phyloP scores from a whole-genome alignment of 2,329 filamentous ascomycete species.

The Iodosphaeria phyllophila region DNA sequence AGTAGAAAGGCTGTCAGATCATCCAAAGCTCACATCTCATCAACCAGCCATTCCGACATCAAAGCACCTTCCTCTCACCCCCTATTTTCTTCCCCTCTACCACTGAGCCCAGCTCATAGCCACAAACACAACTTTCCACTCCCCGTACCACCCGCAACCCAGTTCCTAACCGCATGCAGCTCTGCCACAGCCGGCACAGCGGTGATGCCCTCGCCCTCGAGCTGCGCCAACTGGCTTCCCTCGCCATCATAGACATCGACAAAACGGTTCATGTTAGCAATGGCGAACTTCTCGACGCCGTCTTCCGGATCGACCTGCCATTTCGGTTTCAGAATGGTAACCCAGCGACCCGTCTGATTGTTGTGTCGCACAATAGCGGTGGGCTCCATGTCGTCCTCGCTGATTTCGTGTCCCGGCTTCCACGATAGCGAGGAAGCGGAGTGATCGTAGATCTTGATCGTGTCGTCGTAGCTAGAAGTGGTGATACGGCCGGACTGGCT shows the following conservation, averaged over 20 bases:
- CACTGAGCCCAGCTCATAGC: constrained; percentile 42
- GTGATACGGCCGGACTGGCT: constrained; percentile 70
- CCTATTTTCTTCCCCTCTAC: no score
- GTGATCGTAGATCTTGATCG: constrained; percentile 80
- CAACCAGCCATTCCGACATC: no score
- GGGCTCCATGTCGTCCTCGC: constrained; percentile 47
- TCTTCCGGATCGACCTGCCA: constrained; percentile 73
- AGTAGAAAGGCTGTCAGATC: no score
- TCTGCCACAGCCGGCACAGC: constrained; percentile 86
- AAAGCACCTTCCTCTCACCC: no score
- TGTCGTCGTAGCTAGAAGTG: constrained; percentile 89
- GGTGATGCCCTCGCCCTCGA: constrained; percentile 78
- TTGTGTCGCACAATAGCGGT: constrained; percentile 60
- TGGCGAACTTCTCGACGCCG: constrained; percentile 69
- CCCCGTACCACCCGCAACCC: constrained; percentile 81
- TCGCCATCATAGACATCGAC: constrained; percentile 74
- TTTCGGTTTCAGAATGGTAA: constrained; percentile 64
- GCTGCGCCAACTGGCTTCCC: constrained; percentile 74
- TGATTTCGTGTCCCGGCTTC: constrained; percentile 37
- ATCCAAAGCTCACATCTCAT: no score
- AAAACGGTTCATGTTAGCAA: constrained; percentile 96
- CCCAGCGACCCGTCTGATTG: constrained; percentile 90
- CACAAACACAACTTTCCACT: constrained; percentile 88
- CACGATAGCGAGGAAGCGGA: constrained; percentile 38
- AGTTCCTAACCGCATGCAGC: constrained; percentile 74